Evolutionary conservation across 352 stramenopile species (phyloP), one percentile per base, ranked within the genome.

Genomic region (Albugo candida): DNA sequence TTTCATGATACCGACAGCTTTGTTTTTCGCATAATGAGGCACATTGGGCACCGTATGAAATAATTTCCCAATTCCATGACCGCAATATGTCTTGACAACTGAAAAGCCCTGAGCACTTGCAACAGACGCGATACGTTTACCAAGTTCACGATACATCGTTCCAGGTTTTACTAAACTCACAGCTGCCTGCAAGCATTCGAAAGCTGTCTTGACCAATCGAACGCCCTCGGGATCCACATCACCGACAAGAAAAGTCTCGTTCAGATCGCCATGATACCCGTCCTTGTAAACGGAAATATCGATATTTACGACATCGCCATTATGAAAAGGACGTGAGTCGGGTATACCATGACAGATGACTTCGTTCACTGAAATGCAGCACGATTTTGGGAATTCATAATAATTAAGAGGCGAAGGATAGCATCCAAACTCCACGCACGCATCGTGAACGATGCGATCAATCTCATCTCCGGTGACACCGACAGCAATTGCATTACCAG

Each of bases 391-490:
- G 60, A 98, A 99, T 88, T 86, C 74, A 55, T 95, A 92, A 61
- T 94, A 98, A 67, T 99, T 99, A 13, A 98, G 63, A 17, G 95
- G 95, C 34, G 87, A 97, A 34, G 95, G 95, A 70, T 99, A 99
- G 24, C 84, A 95, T 14, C 63, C 75, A 16, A 83, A 65, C 55
- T 97, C 76, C 14, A 96, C 80, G 48, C 67, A 93, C 10, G 84
- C 92, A 17, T 95, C 67, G 61, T 98, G 86, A 27, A 98, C 87
- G 36, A 97, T 75, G 37, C 76, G 72, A 65, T 99, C 94, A 62
- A 99, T 97, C 61, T 97, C 93, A 60, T 98, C 93, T 3, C 86
- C 95, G 6, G 93, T 98, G 18, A 96, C 64, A 34, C 95, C 95
- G 2, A 72, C 65, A 45, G 66, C 55, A 13, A 98, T 61, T 0